These are phyloP conservation scores for Microcera coccophila DNA, from an alignment of 2,329 filamentous ascomycete species.

Conservation along the genomic window DNA sequence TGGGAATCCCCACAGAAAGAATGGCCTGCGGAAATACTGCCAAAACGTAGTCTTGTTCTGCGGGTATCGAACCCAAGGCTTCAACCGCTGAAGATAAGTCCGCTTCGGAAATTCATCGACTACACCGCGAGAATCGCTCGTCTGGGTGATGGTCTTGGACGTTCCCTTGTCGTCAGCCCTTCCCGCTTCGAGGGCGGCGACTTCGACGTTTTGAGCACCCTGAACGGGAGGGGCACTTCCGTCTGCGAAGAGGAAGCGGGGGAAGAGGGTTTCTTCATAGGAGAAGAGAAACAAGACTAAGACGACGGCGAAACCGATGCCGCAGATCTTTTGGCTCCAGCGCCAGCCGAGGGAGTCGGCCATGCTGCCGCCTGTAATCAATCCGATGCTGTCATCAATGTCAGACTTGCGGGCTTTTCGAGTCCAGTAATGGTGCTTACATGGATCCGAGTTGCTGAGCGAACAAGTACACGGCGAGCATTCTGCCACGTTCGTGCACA, in stretches of 20 bases:
- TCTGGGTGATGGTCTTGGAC: too few species aligned
- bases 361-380: conserved; percentile 4
- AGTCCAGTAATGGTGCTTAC: neutral
- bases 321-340: conserved; percentile 4
- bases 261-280: conserved; percentile 4
- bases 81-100: conserved; percentile 2
- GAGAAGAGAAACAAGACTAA: conserved; percentile 3
- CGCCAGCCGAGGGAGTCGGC: conserved; percentile 3
- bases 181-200: neutral
- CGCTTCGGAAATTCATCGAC: conserved; percentile 4
- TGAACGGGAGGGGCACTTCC: neutral
- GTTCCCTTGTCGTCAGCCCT: neutral
- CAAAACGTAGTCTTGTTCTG: conserved; percentile 6
- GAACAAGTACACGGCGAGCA: conserved; percentile 2
- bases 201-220: neutral
- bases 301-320: conserved; percentile 1
- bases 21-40: conserved; percentile 5
- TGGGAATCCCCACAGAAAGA: conserved; percentile 3
- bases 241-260: conserved; percentile 2
- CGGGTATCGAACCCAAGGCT: conserved; percentile 3
- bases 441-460: conserved; percentile 5
- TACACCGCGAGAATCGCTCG: too few species aligned
- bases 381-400: neutral
- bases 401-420: neutral
- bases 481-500: conserved; percentile 3